phyloP scores from a whole-genome alignment of 805 yeast species.

The Sugiyamaella marilandica region DNA sequence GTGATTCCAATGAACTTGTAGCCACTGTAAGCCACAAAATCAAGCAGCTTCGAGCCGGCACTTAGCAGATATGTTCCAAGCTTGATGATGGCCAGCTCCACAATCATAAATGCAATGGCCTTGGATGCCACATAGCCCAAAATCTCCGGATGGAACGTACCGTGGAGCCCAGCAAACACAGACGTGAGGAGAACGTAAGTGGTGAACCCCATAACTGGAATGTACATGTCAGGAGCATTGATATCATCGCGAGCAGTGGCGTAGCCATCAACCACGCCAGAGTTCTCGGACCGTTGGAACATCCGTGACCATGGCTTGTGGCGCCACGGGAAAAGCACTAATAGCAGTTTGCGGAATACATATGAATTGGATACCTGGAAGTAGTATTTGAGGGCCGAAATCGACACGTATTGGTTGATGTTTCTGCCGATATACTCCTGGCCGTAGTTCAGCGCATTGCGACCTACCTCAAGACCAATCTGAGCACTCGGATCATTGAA shows the following conservation, averaged over 20 bases:
- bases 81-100: constrained; percentile 73
- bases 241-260: constrained; percentile 80
- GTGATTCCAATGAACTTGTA: constrained; percentile 80
- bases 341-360: constrained; percentile 64
- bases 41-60: constrained; percentile 69
- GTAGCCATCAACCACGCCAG: constrained; percentile 41
- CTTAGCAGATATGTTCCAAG: constrained; percentile 77
- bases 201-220: constrained; percentile 88
- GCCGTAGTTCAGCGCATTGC: constrained; percentile 75
- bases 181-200: constrained; percentile 86
- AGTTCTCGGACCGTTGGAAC: constrained; percentile 35
- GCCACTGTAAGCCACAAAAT: constrained; percentile 83
- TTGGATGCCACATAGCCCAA: constrained; percentile 84
- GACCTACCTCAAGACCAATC: constrained; percentile 84
- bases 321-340: constrained; percentile 80
- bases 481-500: constrained; percentile 76
- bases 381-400: constrained; percentile 67
- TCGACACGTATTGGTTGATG: constrained; percentile 45
- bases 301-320: constrained; percentile 78
- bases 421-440: constrained; percentile 75
- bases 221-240: constrained; percentile 94
- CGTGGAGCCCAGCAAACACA: constrained; percentile 75
- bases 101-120: constrained; percentile 72
- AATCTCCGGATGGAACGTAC: constrained; percentile 88
- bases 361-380: constrained; percentile 89